These are phyloP conservation scores for Trichomonascaceae sp. DNA, from an alignment of 1,139 yeast species.

Conservation along the genomic window DNA sequence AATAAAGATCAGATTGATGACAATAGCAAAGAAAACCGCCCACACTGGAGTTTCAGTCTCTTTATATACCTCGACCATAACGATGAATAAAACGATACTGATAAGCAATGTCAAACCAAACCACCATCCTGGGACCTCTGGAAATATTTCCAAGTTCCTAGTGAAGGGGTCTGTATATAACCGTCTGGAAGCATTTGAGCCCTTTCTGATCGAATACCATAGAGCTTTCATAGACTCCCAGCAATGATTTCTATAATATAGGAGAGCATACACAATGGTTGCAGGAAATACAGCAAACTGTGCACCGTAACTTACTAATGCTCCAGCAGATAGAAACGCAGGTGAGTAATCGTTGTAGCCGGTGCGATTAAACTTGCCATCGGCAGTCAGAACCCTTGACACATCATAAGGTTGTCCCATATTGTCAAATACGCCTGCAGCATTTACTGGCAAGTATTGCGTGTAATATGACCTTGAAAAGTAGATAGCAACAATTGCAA, in stretches of 20 bases:
- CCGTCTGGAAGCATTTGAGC: constrained; percentile 7
- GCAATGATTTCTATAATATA: constrained; percentile 19
- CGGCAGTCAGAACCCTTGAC: constrained; percentile 35
- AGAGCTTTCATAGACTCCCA: constrained; percentile 12
- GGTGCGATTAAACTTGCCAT: constrained; percentile 28
- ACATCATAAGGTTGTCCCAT: constrained; percentile 41
- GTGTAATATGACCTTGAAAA: constrained; percentile 49
- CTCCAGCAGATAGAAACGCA: constrained; percentile 38
- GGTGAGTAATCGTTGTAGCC: constrained; percentile 36
- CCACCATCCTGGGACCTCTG: constrained; percentile 55
- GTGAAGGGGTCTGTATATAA: constrained; percentile 37
- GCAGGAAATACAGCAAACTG: constrained; percentile 23
- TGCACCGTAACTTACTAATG: constrained; percentile 31
- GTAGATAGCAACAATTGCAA: constrained; percentile 38
- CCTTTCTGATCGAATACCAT: constrained; percentile 10
- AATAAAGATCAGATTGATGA: constrained; percentile 47
- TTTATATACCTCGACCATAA: constrained; percentile 39
- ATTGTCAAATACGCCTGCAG: constrained; percentile 43
- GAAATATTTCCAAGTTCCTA: constrained; percentile 42
- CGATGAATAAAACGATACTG: constrained; percentile 41
- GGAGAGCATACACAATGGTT: constrained; percentile 19
- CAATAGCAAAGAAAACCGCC: constrained; percentile 52
- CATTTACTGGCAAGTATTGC: constrained; percentile 47
- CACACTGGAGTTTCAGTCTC: constrained; percentile 43
- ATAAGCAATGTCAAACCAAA: constrained; percentile 38